phyloP scores from a whole-genome alignment of 768 basidiomycete genomes.

The Kwoniella botswanensis region DNA sequence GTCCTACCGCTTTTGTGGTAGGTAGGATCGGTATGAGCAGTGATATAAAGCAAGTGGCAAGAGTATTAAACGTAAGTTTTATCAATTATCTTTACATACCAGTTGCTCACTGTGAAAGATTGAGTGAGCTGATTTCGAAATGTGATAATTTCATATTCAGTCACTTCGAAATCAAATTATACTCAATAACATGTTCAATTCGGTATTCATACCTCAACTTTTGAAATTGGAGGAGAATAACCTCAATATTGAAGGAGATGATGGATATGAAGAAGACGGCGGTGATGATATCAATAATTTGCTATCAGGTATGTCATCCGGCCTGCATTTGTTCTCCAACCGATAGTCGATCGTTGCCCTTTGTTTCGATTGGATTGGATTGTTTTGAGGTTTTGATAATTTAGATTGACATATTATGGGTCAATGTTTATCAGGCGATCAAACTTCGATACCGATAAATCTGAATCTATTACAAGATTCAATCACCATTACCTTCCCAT shows the following conservation, averaged over 20 bases:
- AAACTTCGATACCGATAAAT: not conserved
- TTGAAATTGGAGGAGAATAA: not conserved
- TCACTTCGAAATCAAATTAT: conserved; percentile 27
- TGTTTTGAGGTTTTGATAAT: not conserved
- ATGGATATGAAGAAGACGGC: conserved; percentile 13
- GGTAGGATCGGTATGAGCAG: conserved; percentile 30
- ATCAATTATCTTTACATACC: too few species aligned
- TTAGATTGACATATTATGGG: not conserved
- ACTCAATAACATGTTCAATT: conserved; percentile 34
- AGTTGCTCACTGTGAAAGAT: too few species aligned
- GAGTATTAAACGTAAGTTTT: conserved; percentile 21
- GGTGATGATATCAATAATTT: conserved; percentile 6
- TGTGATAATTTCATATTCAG: conserved; percentile 1
- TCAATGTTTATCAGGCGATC: not conserved
- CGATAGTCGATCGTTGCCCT: not conserved
- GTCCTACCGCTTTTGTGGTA: conserved; percentile 37
- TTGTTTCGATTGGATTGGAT: not conserved
- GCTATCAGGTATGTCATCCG: conserved; percentile 14
- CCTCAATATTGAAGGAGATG: not conserved
- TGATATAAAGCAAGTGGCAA: conserved; percentile 13
- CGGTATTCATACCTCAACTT: conserved; percentile 19
- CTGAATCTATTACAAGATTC: not conserved
- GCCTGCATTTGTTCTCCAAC: not conserved
- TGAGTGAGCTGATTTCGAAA: too few species aligned
- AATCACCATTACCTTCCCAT: not conserved